Base-by-base conservation (phyloP, 768 basidiomycete species). In the Amanita molliuscula region DNA sequence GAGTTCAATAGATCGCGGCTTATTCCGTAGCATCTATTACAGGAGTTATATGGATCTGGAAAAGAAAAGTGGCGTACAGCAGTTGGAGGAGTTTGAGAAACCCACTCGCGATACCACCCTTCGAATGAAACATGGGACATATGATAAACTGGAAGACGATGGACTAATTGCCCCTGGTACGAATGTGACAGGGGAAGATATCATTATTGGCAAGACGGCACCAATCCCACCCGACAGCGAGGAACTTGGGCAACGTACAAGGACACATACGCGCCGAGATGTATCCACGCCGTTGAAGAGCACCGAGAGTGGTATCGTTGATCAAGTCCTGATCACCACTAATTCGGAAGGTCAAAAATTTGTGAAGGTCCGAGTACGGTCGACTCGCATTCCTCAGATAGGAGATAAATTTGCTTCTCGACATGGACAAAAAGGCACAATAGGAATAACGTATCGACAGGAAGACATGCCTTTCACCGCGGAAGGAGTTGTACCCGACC, bases 381-480 rank as follows among this genome's bases (percentile, higher is more conserved):
- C 95, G 16, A 95, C 92, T 6, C 89, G 96, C 69, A 81, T 98
- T 49, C 96, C 96, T 26, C 95, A 99, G 65, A 96, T 87, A 48
- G 96, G 96, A 35, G 96, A 99, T 75, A 99, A 99, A 69, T 99
- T 99, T 57, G 96, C 96, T 1, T 99, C 96, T 42, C 88, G 96
- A 61, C 96, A 99, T 62, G 96, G 96, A 60, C 96, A 99, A 70
- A 99, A 99, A 73, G 96, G 96, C 67, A 99, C 96, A 8, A 95
- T 98, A 55, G 96, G 96, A 68, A 96, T 99, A 67, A 97, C 95
- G 0, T 99, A 99, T 63, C 90, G 96, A 46, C 96, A 98, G 65
- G 96, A 99, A 66, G 96, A 99, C 63, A 98, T 99, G 96, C 96
- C 96, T 26, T 99, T 98, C 72, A 95, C 93, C 2, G 82, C 84